Base-by-base conservation (phyloP, 495 filamentous ascomycete genomes). In the Trichoderma reesei region DNA sequence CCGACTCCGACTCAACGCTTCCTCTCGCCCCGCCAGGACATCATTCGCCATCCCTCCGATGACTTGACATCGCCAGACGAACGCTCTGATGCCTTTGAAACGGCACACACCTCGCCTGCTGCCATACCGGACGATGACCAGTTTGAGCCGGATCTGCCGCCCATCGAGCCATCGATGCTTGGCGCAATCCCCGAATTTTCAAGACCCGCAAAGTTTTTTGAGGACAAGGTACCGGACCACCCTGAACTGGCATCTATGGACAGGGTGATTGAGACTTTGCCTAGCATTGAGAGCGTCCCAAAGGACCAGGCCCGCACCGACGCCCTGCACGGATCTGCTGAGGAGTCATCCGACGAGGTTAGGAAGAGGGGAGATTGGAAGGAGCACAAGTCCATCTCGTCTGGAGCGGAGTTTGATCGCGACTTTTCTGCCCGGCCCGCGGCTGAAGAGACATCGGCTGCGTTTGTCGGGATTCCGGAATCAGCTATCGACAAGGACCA, bases 141-240 rank as follows among this genome's bases (percentile, higher is more conserved):
- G 26, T 38, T 62, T n/a, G 61, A 68, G 51, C 60, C 46, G 10
- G 44, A 60, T 60, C 42, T 63, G 60, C 60, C 59, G n/a, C 59
- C 36, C 10, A 61, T 61, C 41, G 59, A 61, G 18, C 59, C 59
- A 41, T 41, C 36, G 31, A 56, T 56, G 51, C 51, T 56, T n/a
- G 51, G 51, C 51, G 51, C 51, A 33, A 56, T 56, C 14, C 51
- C 51, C 13, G 51, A 56, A 56, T 56, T 56, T 56, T 56, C 51
- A 56, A 56, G 31, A 34, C 51, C 51, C 20, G 51, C 51, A 56
- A 56, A 56, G 34, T 56, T 56, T 56, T 56, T 56, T 56, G 51
- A 56, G 51, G 51, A 56, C 51, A 56, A 56, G 51, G 51, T 56
- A 56, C 51, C 51, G 51, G 51, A 56, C 3, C 51, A 56, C 16